Conservation (phyloP, 129 eudicot genomes). For the Cynara cardunculus region DNA sequence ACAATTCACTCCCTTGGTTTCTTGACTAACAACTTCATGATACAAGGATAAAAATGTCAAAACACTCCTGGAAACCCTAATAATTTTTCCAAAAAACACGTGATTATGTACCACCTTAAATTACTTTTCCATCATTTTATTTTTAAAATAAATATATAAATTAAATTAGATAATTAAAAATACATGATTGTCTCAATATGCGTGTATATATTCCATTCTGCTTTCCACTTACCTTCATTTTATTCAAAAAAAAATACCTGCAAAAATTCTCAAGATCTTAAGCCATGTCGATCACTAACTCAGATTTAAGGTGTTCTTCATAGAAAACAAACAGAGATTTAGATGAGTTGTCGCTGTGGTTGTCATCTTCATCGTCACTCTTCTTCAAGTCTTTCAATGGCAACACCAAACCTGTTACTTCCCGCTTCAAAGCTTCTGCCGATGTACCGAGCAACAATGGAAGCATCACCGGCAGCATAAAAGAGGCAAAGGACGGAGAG, state of each 20-base stretch:
- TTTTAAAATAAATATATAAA: background rate
- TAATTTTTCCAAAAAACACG: constrained; percentile 14
- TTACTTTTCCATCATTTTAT: background rate
- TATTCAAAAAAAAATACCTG: background rate
- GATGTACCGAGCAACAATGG: too few species aligned
- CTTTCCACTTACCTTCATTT: background rate
- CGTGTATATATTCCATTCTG: constrained; percentile 12
- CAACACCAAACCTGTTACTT: too few species aligned
- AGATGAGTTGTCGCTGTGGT: too few species aligned
- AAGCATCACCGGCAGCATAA: too few species aligned
- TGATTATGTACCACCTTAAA: constrained; percentile 17
- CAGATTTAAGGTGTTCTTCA: too few species aligned
- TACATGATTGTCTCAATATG: background rate
- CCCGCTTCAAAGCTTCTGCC: too few species aligned
- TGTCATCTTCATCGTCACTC: too few species aligned
- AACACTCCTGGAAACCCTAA: background rate
- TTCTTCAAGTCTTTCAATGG: too few species aligned
- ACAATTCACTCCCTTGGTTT: background rate
- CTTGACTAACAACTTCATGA: background rate
- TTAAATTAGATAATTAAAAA: constrained; percentile 4
- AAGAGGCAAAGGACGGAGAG: too few species aligned
- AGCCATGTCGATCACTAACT: constrained; percentile 29
- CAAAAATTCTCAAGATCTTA: constrained; percentile 12
- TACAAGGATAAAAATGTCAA: constrained; percentile 13
- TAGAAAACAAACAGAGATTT: too few species aligned